These are phyloP conservation scores for Tolypocladium capitatum DNA, from an alignment of 2,329 filamentous ascomycete genomes.

Conservation along the genomic window DNA sequence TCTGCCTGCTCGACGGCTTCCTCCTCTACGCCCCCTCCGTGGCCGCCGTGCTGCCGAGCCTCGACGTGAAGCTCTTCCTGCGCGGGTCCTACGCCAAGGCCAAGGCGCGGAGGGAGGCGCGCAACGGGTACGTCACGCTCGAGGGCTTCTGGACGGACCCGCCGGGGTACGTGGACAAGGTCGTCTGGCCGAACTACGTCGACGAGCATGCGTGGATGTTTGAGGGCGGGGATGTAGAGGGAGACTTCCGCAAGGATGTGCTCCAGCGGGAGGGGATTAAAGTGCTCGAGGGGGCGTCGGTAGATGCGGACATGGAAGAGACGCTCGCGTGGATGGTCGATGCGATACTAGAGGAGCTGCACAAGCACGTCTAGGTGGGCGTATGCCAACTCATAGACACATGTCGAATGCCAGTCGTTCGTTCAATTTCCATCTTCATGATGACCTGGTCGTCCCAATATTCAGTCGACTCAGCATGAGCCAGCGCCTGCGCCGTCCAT, in stretches of 20 bases:
- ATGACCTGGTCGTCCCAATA: too few relatives aligned
- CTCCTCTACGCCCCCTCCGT: constrained; percentile 56
- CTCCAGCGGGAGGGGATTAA: constrained; percentile 30
- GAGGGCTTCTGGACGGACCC: constrained; percentile 95
- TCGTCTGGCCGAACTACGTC: constrained; percentile 95
- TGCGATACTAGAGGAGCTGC: constrained; percentile 37
- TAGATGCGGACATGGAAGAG: constrained; percentile 46
- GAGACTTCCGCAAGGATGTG: constrained; percentile 32
- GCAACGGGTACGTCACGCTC: constrained; percentile 65
- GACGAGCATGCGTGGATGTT: constrained; percentile 73
- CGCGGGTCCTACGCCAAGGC: constrained; percentile 52
- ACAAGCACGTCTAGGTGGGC: constrained; percentile 10
- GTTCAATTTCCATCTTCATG: not conserved
- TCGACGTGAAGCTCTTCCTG: constrained; percentile 71
- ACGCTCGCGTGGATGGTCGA: constrained; percentile 58
- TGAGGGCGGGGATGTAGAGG: constrained; percentile 51
- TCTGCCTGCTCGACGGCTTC: constrained; percentile 81
- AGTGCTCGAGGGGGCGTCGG: constrained; percentile 31
- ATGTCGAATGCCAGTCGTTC: not conserved
- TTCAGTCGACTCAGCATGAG: not conserved
- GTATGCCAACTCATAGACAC: not conserved
- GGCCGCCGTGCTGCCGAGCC: constrained; percentile 40
- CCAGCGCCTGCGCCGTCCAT: not conserved
- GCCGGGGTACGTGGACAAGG: constrained; percentile 80
- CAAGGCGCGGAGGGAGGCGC: constrained; percentile 50